Evolutionary conservation across 306 rosid species (phyloP).

Genomic region (Senna siamea): DNA sequence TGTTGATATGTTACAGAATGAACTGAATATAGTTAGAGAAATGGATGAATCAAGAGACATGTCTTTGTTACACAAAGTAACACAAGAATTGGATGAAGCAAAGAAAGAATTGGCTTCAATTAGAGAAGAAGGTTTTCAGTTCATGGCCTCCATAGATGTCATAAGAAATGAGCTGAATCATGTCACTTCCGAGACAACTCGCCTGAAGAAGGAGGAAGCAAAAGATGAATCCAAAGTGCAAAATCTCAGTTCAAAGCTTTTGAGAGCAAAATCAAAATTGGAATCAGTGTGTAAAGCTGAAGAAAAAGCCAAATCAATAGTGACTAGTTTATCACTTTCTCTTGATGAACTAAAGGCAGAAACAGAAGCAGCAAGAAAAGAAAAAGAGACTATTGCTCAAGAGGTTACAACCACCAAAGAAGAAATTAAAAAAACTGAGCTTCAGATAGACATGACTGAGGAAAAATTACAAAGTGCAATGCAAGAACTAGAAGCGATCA

Average conservation of each 20-base stretch:
- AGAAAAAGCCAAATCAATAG: constrained; percentile 63
- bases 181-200: constrained; percentile 49
- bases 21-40: constrained; percentile 56
- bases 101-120: constrained; percentile 65
- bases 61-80: constrained; percentile 43
- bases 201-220: constrained; percentile 56
- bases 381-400: constrained; percentile 51
- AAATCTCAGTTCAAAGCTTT: constrained; percentile 68
- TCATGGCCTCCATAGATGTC: constrained; percentile 84
- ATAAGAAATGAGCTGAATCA: constrained; percentile 77
- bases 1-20: constrained; percentile 64
- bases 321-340: constrained; percentile 54
- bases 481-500: constrained; percentile 72
- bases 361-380: constrained; percentile 58
- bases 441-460: constrained; percentile 60
- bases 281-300: constrained; percentile 76
- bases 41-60: constrained; percentile 51
- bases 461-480: constrained; percentile 62
- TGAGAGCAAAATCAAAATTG: constrained; percentile 74
- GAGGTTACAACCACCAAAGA: constrained; percentile 52
- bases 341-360: constrained; percentile 66
- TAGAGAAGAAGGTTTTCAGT: constrained; percentile 77
- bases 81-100: constrained; percentile 64
- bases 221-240: constrained; percentile 52
- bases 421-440: constrained; percentile 58